phyloP scores from a whole-genome alignment of 169 alveolate species.

The Theileria orientalis region DNA sequence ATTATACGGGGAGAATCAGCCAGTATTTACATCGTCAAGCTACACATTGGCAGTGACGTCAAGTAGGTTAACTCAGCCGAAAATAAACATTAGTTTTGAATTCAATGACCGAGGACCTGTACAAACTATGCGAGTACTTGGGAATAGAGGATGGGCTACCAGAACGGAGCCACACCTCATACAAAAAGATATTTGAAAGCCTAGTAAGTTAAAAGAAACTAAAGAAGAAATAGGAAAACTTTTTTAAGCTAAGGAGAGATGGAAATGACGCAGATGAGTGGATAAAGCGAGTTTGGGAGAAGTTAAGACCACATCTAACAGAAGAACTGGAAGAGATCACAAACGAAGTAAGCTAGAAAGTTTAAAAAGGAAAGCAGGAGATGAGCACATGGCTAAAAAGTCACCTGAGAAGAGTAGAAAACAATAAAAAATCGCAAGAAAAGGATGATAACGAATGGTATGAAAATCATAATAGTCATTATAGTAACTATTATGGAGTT shows the following conservation, averaged over 20 bases:
- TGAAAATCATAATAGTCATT: not conserved
- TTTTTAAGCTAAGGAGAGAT: constrained; percentile 44
- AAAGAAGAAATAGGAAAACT: not conserved
- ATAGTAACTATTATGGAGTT: not conserved
- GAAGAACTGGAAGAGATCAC: constrained; percentile 25
- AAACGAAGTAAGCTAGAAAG: constrained; percentile 7
- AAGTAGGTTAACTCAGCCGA: not conserved
- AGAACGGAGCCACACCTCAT: not conserved
- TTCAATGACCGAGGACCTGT: constrained; percentile 41
- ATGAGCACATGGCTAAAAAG: constrained; percentile 21
- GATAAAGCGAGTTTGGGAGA: constrained; percentile 46
- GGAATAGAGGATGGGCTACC: constrained; percentile 12
- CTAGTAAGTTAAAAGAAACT: not conserved
- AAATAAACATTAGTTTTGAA: constrained; percentile 25
- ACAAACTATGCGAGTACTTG: constrained; percentile 10
- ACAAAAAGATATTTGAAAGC: not conserved
- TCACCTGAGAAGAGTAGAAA: constrained; percentile 41
- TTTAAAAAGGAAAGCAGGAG: too few relatives aligned
- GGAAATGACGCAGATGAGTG: constrained; percentile 45
- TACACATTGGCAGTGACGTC: constrained; percentile 52
- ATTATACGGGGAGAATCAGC: constrained; percentile 1
- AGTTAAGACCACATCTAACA: constrained; percentile 15
- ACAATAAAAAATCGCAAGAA: constrained; percentile 13
- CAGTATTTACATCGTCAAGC: constrained; percentile 33
- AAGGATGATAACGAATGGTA: constrained; percentile 33